A percentile compares a stretch with the other conserved stretches of the same genome.
These are phyloP conservation scores for Botrytis hyacinthi DNA, from an alignment of 2,329 filamentous ascomycete species.

Conservation along the genomic window DNA sequence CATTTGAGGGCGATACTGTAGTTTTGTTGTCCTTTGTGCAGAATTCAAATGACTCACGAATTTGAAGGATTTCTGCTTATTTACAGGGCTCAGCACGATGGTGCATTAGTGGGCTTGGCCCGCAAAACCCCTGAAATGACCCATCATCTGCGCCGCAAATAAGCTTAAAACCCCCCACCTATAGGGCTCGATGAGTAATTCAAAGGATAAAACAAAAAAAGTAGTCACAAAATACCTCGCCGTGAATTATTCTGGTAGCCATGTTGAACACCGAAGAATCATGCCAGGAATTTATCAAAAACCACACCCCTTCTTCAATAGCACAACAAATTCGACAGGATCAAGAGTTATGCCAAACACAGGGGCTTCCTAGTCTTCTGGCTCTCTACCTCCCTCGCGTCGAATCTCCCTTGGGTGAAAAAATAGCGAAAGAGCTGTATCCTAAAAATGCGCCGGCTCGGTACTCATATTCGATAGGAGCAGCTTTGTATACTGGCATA, in stretches of 20 bases:
- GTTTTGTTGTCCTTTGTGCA: background rate
- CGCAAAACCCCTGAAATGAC: background rate
- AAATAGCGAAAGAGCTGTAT: constrained; percentile 21
- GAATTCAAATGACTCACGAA: background rate
- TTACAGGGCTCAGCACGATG: background rate
- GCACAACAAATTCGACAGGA: constrained; percentile 24
- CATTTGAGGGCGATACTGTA: background rate
- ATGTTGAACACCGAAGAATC: constrained; percentile 15
- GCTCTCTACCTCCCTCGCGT: constrained; percentile 22
- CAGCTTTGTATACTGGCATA: constrained; percentile 14
- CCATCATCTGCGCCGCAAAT: background rate
- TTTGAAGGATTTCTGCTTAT: background rate
- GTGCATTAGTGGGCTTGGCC: background rate
- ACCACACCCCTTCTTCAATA: constrained; percentile 20
- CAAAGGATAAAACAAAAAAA: background rate
- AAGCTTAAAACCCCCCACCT: background rate
- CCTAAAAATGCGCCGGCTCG: constrained; percentile 20
- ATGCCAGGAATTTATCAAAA: constrained; percentile 17
- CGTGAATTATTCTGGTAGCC: background rate
- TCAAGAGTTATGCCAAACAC: constrained; percentile 21
- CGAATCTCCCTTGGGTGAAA: constrained; percentile 12
- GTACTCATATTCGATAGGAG: background rate
- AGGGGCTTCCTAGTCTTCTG: constrained; percentile 23
- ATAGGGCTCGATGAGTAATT: background rate
- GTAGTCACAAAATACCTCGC: background rate